These are phyloP conservation scores for Yamadazyma trypodendri DNA, from an alignment of 1,139 yeast genomes.

Conservation along the genomic window DNA sequence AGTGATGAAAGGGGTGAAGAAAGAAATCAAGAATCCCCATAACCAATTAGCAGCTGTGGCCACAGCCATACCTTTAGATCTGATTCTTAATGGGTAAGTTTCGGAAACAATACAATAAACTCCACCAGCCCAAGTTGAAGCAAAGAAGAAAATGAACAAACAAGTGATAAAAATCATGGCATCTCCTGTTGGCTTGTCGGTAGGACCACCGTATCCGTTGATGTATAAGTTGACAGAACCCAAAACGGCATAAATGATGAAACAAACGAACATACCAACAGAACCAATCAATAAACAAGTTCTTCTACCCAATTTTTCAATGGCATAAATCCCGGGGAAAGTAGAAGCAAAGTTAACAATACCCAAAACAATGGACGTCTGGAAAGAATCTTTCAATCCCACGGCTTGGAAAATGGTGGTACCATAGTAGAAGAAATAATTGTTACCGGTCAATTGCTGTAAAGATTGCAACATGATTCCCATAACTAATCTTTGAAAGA, in stretches of 20 bases:
- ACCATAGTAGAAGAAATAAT: conserved; percentile 81
- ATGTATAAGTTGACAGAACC: conserved; percentile 62
- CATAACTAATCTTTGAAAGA: conserved; percentile 60
- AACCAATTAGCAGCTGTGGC: conserved; percentile 42
- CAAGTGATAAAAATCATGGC: conserved; percentile 79
- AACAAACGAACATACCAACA: conserved; percentile 27
- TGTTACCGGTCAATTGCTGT: conserved; percentile 72
- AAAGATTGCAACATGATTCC: conserved; percentile 60
- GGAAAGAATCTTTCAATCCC: conserved; percentile 70
- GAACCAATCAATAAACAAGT: conserved; percentile 53
- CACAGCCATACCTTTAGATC: conserved; percentile 32
- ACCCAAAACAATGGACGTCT: conserved; percentile 76
- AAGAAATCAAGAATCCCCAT: conserved; percentile 38
- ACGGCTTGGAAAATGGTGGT: conserved; percentile 77
- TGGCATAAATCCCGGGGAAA: conserved; percentile 61
- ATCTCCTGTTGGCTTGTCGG: conserved; percentile 54
- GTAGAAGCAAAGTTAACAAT: conserved; percentile 77
- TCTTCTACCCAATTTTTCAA: conserved; percentile 74
- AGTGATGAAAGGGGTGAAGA: conserved; percentile 29
- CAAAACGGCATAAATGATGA: conserved; percentile 56
- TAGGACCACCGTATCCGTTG: conserved; percentile 41
- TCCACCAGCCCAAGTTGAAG: conserved; percentile 87
- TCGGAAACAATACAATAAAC: conserved; percentile 64
- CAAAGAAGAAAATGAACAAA: conserved; percentile 77
- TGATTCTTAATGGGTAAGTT: conserved; percentile 23